Evolutionary conservation across 441 rosid species (phyloP), one percentile per base, ranked within the genome.

Genomic region (Dalechampia spathulata): DNA sequence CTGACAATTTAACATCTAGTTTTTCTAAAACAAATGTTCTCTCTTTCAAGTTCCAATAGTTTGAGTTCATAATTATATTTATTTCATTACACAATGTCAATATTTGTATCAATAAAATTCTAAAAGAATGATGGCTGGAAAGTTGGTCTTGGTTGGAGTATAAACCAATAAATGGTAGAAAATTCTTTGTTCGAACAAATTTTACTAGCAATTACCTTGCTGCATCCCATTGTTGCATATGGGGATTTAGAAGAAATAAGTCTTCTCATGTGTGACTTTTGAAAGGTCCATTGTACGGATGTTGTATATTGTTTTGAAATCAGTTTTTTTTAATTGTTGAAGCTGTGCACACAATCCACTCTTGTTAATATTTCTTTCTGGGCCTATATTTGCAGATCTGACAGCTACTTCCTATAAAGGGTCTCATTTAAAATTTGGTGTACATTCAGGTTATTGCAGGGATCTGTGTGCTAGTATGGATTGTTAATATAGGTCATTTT

Each of bases 401-500:
- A 37, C 9, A 13, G 6, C 22, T 58, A 51, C 47, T 44, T 15
- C 19, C 7, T n/a, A 34, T 57, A 41, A 50, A 21, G 14, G 39
- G 9, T 26, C 32, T 49, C 57, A 65, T 41, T 49, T 58, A 62
- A 61, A 40, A 22, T 63, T 61, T 63, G 54, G 46, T 66, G 62
- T 72, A 39, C 62, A 52, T 77, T 43, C 62, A 93, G 99, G 99
- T 93, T 60, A 93, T 93, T 79, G 97, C 97, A 52, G 97, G 97
- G 49, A 93, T 93, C 64, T 93, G 99, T 73, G 72, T 87, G 27
- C 79, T 93, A 64, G 97, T 93, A 63, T 93, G 99, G 99, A 72
- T 93, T 66, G 97, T 93, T 66, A 93, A 93, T 78, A 93, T 93
- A 62, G 96, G 97, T 49, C 99, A 93, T 68, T 93, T 93, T 49